Evolutionary conservation across 345 rosid genomes (phyloP), one percentile per base, ranked within the genome.

Genomic region (Aquilaria yunnanensis): DNA sequence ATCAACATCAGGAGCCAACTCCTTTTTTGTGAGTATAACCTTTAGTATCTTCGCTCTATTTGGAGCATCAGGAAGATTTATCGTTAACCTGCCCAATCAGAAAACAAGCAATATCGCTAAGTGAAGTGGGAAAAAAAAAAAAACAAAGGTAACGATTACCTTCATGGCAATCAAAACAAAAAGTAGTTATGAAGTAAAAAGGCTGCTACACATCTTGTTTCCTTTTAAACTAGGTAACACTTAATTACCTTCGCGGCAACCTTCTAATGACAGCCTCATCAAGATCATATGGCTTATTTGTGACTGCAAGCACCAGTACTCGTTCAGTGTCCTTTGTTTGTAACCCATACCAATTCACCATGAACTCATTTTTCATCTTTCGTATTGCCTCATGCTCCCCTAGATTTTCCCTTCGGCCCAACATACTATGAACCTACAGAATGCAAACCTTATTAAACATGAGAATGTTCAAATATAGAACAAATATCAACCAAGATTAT

Each of bases 241-340:
- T 53, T 23, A 23, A 23, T 23, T 74, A 86, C 92, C 96, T 84
- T n/a, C 90, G 80, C 5, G 96, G 94, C 33, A 93, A 70, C 76
- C 97, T 80, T 71, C 97, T 84, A 65, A 90, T 90, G 68, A 90
- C 98, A 58, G 97, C 98, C 80, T 93, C 98, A 68, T 93, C 98
- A 67, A 93, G 92, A 78, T 93, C 98, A 76, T 81, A 93, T 51
- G 97, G 96, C 68, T 97, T 78, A 70, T 90, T 93, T 53, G 97
- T 93, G 70, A 97, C 97, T 56, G 92, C 98, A 70, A 90, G 96
- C 34, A 93, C 97, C 66, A 93, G 83, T 66, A 93, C 90, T 13
- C 96, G 73, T 69, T 93, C 96, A 9, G 84, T 83, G 51, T 90
- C 97, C 74, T 88, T 86, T 10, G 97, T 84, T 64, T 84, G 76